A percentile compares a stretch with the other conserved stretches of the same genome.
Evolutionary conservation across 495 filamentous ascomycete species (phyloP).

Genomic region (Hypoxylon cercidicola): DNA sequence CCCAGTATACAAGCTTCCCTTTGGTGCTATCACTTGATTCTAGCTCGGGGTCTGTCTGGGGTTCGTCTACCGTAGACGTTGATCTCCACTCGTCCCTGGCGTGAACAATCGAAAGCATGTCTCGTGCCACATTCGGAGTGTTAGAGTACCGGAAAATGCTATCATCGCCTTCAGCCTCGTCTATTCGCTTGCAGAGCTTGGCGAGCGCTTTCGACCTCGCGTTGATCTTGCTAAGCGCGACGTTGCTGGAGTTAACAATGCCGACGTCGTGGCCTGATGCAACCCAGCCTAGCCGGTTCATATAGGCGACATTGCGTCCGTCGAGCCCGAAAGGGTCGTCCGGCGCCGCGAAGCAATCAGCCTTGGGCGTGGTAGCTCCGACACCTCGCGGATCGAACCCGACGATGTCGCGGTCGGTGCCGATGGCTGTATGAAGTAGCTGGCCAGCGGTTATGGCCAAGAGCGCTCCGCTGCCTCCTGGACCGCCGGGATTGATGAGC

Average conservation of each 20-base stretch:
- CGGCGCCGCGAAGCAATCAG: slow-evolving; percentile 45
- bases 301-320: slow-evolving; percentile 41
- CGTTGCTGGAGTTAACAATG: slow-evolving; percentile 49
- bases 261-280: slow-evolving; percentile 42
- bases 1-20: slow-evolving; percentile 67
- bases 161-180: slow-evolving; percentile 39
- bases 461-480: slow-evolving; percentile 60
- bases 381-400: slow-evolving; percentile 53
- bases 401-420: slow-evolving; percentile 45
- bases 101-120: slow-evolving; percentile 48
- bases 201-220: slow-evolving; percentile 43
- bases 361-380: slow-evolving; percentile 45
- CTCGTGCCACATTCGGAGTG: slow-evolving; percentile 44
- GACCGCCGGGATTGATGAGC: slow-evolving; percentile 56
- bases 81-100: slow-evolving; percentile 51
- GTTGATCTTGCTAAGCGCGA: slow-evolving; percentile 46
- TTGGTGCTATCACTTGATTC: slow-evolving; percentile 29
- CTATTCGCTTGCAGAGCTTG: slow-evolving; percentile 50
- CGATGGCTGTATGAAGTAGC: slow-evolving; percentile 56
- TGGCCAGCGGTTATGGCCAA: slow-evolving; percentile 51
- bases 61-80: slow-evolving; percentile 3
- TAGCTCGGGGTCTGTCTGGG: slow-evolving; percentile 4
- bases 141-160: slow-evolving; percentile 48
- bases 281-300: slow-evolving; percentile 38
- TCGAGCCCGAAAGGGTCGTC: slow-evolving; percentile 24